These are phyloP conservation scores for Solanum commersonii DNA, from an alignment of 257 asterid genomes.

Conservation along the genomic window DNA sequence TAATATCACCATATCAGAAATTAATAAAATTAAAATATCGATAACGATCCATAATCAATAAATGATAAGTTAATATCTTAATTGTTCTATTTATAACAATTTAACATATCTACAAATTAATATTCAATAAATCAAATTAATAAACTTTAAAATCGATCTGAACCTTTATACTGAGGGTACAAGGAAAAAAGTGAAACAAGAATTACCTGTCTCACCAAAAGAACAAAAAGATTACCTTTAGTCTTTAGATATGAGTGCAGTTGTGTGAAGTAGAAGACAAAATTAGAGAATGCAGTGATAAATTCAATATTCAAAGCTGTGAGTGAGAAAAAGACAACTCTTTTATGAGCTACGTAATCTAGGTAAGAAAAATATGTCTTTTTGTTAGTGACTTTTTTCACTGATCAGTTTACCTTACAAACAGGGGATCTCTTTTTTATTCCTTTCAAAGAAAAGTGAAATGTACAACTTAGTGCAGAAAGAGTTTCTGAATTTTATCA, in stretches of 20 bases:
- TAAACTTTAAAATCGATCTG: too few species aligned
- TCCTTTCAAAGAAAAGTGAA: background rate
- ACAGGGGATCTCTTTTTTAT: background rate
- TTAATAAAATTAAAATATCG: too few species aligned
- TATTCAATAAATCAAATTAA: too few species aligned
- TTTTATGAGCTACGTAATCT: background rate
- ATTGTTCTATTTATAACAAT: too few species aligned
- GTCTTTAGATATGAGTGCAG: background rate
- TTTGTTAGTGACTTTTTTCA: background rate
- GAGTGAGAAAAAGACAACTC: background rate
- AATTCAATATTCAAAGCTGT: background rate
- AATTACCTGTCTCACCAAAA: background rate
- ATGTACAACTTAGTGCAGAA: background rate
- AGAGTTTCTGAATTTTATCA: background rate
- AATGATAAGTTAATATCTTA: too few species aligned
- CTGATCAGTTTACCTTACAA: background rate
- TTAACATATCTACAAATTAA: too few species aligned
- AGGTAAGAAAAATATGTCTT: background rate
- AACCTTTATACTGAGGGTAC: background rate
- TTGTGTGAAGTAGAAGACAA: background rate
- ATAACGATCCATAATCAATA: too few species aligned
- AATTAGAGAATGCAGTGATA: background rate
- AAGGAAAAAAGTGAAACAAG: background rate
- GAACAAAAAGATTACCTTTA: background rate
- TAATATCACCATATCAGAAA: too few species aligned